Conservation (phyloP, 129 eudicot genomes). For the Erigeron canadensis region DNA sequence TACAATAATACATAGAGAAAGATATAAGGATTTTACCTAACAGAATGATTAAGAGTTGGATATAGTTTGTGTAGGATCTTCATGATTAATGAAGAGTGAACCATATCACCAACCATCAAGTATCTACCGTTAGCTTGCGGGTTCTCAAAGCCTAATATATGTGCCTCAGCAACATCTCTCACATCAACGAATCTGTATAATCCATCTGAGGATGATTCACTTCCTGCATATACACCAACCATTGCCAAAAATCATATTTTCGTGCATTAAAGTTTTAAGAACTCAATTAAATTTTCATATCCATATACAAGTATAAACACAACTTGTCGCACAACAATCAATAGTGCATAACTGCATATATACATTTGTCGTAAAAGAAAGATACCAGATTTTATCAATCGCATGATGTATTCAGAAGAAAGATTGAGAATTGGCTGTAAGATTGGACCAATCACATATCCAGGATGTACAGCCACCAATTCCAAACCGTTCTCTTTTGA, state of each 20-base stretch:
- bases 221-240: constrained; percentile 26
- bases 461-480: constrained; percentile 34
- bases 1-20: no score
- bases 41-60: neutral
- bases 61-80: constrained; percentile 19
- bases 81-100: constrained; percentile 24
- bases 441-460: constrained; percentile 35
- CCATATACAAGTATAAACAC: no score
- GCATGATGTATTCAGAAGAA: constrained; percentile 22
- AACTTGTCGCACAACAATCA: no score
- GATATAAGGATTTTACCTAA: no score
- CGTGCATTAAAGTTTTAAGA: neutral
- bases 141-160: constrained; percentile 51
- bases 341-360: constrained; percentile 12
- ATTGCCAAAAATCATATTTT: neutral
- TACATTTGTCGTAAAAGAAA: neutral
- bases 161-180: constrained; percentile 54
- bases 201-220: constrained; percentile 15
- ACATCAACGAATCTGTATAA: constrained; percentile 39
- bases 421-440: constrained; percentile 46
- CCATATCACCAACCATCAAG: constrained; percentile 33
- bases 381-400: constrained; percentile 19
- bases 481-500: constrained; percentile 43
- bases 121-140: constrained; percentile 51
- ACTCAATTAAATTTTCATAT: neutral